Conservation (phyloP, 2,329 filamentous ascomycete species). For the Phyllosticta citrichinensis region DNA sequence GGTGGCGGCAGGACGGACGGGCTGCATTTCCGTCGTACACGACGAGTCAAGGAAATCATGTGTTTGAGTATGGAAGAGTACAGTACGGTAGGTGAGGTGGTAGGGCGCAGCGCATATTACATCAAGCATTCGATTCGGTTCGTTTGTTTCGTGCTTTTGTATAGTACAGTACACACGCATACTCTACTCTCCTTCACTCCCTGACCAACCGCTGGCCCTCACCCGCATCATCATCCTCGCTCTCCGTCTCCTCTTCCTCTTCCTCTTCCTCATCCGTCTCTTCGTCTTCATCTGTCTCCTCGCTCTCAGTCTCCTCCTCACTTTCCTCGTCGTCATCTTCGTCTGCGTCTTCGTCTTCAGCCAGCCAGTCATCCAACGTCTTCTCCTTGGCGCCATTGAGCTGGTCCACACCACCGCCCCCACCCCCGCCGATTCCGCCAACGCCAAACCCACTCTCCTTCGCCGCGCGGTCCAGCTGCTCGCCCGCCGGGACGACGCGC, state of each 20-base stretch:
- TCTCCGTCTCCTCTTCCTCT: slow-evolving; percentile 46
- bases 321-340: slow-evolving; percentile 44
- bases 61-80: no score
- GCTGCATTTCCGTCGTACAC: no score
- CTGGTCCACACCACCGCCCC: slow-evolving; percentile 30
- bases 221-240: slow-evolving; percentile 42
- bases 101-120: no score
- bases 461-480: slow-evolving; percentile 52
- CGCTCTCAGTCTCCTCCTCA: slow-evolving; percentile 37
- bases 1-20: no score
- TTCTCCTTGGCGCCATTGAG: slow-evolving; percentile 57
- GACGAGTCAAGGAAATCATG: no score
- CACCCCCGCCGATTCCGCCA: slow-evolving; percentile 22
- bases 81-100: no score
- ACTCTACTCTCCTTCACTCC: slow-evolving; percentile 9
- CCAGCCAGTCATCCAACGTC: slow-evolving; percentile 88
- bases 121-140: not conserved
- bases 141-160: not conserved
- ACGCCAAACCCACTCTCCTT: slow-evolving; percentile 20
- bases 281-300: slow-evolving; percentile 29
- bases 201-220: slow-evolving; percentile 30
- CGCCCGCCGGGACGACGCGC: slow-evolving; percentile 45
- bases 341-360: slow-evolving; percentile 55
- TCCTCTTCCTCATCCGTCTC: slow-evolving; percentile 37
- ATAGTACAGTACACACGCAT: no score